phyloP scores from a whole-genome alignment of 148 eudicot genomes.

The Gaultheria prostrata region DNA sequence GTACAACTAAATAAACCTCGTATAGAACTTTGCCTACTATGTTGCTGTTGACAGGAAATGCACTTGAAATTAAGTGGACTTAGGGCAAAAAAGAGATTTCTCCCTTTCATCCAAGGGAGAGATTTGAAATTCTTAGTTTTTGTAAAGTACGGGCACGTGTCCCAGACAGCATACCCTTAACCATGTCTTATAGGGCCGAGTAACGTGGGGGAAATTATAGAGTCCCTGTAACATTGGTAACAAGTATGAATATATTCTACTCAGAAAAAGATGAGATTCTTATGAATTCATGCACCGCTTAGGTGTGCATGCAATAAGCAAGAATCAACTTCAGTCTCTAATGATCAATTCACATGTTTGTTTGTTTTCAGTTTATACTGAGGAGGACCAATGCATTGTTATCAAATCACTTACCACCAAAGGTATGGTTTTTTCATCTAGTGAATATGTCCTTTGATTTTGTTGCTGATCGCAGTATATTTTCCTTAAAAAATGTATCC shows the following conservation, averaged over 20 bases:
- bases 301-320: not conserved
- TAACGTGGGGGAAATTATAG: not conserved
- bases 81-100: not conserved
- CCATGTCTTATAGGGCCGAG: too few relatives aligned
- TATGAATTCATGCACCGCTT: not conserved
- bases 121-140: not conserved
- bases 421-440: constrained; percentile 46
- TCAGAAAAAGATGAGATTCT: not conserved
- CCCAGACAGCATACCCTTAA: not conserved
- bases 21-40: not conserved
- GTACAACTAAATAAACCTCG: not conserved
- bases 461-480: not conserved
- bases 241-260: not conserved
- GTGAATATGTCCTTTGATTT: not conserved
- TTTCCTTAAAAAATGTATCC: not conserved
- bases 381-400: constrained; percentile 92
- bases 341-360: constrained; percentile 14
- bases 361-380: constrained; percentile 72
- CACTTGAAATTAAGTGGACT: not conserved
- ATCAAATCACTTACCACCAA: constrained; percentile 98
- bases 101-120: not conserved
- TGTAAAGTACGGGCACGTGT: not conserved
- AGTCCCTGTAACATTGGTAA: not conserved
- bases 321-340: not conserved
- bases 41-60: not conserved